Evolutionary conservation across 176 grass and related monocot genomes (phyloP), one percentile per base, ranked within the genome.

Genomic region (Carex cristatella): DNA sequence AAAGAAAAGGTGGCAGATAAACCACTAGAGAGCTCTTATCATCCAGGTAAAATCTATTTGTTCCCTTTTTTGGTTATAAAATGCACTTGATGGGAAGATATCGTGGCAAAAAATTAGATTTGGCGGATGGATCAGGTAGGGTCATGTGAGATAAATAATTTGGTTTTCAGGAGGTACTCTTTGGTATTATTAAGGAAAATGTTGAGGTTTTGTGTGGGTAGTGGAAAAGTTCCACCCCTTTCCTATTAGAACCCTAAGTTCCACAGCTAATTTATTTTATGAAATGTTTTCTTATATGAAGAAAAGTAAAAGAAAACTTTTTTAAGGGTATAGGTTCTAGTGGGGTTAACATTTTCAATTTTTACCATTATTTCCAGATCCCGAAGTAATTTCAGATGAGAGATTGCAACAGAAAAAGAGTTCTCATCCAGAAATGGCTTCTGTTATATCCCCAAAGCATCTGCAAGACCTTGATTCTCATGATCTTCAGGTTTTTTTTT

Each of bases 401-500:
- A 67, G 27, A 53, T 55, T 83, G 42, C 62, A 83, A 61, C 72
- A 79, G 81, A 46, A 58, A 80, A 72, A 37, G 71, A 60, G 38
- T 69, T 82, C 71, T 80, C 59, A 88, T 70, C 63, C 64, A 38
- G 77, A 84, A 76, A 79, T 80, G 72, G 40, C 27, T 61, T 77
- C 61, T 69, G 16, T 16, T 70, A 57, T 61, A 55, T 61, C 87
- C 28, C 55, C 83, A 46, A 32, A 62, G 51, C 85, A 38, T 87
- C 68, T 84, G 58, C 13, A 33, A 79, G 31, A n/a, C 31, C 83
- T 78, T 88, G 87, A 88, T 42, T 79, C 77, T 33, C 56, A 70
- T 67, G 69, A 79, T 79, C 11, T 79, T 76, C 69, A 88, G 87
- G 65, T 69, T 59, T 80, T 48, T 62, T 71, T 86, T 85, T 13